These are phyloP conservation scores for Cryphonectria japonica DNA, from an alignment of 2,329 filamentous ascomycete genomes.

Conservation along the genomic window DNA sequence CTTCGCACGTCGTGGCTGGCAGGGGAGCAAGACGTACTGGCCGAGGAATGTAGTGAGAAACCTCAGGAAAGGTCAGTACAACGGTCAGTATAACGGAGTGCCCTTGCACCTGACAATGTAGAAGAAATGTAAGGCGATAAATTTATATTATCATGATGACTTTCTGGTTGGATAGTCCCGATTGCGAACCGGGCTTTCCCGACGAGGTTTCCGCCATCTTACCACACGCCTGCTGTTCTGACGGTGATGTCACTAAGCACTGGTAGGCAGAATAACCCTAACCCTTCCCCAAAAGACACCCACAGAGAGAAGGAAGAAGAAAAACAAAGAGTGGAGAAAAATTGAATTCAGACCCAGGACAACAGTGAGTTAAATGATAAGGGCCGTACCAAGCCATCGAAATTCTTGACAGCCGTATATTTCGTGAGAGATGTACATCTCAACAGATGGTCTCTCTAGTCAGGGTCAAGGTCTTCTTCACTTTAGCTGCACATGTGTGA, in stretches of 20 bases:
- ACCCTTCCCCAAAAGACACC: background rate
- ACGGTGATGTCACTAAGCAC: background rate
- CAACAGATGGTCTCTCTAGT: background rate
- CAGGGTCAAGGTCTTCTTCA: too few relatives aligned
- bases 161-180: background rate
- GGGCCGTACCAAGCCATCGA: background rate
- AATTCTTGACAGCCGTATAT: background rate
- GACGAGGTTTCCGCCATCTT: background rate
- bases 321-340: background rate
- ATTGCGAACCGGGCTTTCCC: background rate
- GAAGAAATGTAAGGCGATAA: background rate
- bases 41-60: background rate
- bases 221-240: background rate
- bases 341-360: background rate
- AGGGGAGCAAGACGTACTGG: background rate
- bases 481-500: too few relatives aligned
- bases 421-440: background rate
- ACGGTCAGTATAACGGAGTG: background rate
- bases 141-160: conserved; percentile 1
- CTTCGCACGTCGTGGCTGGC: background rate
- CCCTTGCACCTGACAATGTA: background rate
- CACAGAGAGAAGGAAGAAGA: background rate
- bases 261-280: background rate
- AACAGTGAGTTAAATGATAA: background rate
- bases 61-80: background rate